Evolutionary conservation across 805 yeast species (phyloP), one percentile per base, ranked within the genome.

Genomic region (Yarrowia sp.): DNA sequence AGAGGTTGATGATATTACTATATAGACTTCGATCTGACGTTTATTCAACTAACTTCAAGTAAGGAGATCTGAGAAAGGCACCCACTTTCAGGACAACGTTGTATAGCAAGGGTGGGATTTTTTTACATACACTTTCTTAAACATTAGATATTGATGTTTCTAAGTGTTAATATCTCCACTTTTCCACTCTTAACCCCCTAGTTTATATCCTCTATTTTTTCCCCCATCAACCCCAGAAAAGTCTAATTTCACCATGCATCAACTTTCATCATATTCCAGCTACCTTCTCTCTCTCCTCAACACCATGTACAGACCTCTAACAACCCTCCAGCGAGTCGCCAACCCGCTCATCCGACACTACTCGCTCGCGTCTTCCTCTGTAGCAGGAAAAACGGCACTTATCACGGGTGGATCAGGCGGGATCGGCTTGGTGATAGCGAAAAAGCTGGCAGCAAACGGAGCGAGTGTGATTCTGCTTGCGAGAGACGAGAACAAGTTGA

Each of bases 331-430:
- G 18, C 22, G 33, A 36, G 14, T 36, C n/a, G 11, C 33, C 13
- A 18, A 17, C 0, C 58, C 42, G 9, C 43, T 38, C 22, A 18
- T 36, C 36, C 43, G 58, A 51, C 43, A 51, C 35, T 51, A 51
- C 35, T 51, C 58, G 15, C 22, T 32, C 8, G 4, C 35, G 4
- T 14, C 58, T 9, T 18, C 58, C 0, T 8, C 43, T 1, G 4
- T 51, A 18, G 8, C 42, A 2, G 57, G 58, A 8, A 70, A 66
- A 47, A 64, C 64, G 32, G 67, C 68, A 14, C 65, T 71, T 18
- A 42, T 87, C 1, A 87, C 91, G 0, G 95, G 95, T 0, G 92
- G 87, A 0, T 85, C 92, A 0, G 75, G 81, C 50, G 93, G 95
- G 0, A 76, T 88, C 13, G 95, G 95, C 0, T 74, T 78, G 3